These are phyloP conservation scores for Adenanthera pavonina DNA, from an alignment of 306 rosid species.

Conservation along the genomic window DNA sequence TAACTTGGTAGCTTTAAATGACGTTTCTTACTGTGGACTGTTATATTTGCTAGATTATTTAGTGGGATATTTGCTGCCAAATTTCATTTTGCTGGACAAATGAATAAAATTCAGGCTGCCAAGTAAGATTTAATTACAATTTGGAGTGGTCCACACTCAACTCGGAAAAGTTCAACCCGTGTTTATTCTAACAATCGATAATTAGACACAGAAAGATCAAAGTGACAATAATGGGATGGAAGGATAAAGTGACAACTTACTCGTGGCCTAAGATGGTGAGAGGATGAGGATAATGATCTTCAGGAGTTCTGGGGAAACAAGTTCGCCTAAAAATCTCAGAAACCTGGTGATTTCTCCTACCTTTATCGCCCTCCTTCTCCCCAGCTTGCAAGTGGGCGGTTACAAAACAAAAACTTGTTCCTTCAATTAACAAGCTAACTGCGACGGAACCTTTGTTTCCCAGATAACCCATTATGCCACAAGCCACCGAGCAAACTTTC, in stretches of 20 bases:
- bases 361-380: conserved; percentile 86
- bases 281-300: conserved; percentile 56
- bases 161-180: neutral
- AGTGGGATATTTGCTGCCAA: neutral
- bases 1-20: neutral
- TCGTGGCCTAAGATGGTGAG: conserved; percentile 86
- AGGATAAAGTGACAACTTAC: conserved; percentile 52
- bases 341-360: conserved; percentile 79
- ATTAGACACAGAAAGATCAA: neutral
- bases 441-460: conserved; percentile 95
- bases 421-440: conserved; percentile 87
- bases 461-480: conserved; percentile 96
- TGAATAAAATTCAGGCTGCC: conserved; percentile 1
- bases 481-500: conserved; percentile 84
- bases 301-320: conserved; percentile 55
- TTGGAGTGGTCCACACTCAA: neutral
- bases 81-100: neutral
- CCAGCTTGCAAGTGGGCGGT: conserved; percentile 91
- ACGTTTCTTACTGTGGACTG: neutral
- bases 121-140: too few species aligned
- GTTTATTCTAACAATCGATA: neutral
- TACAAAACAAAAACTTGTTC: conserved; percentile 90
- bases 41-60: neutral
- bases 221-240: neutral
- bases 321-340: conserved; percentile 81